Evolutionary conservation across 2,329 filamentous ascomycete genomes (phyloP).

Genomic region (Cladosporium sp.): DNA sequence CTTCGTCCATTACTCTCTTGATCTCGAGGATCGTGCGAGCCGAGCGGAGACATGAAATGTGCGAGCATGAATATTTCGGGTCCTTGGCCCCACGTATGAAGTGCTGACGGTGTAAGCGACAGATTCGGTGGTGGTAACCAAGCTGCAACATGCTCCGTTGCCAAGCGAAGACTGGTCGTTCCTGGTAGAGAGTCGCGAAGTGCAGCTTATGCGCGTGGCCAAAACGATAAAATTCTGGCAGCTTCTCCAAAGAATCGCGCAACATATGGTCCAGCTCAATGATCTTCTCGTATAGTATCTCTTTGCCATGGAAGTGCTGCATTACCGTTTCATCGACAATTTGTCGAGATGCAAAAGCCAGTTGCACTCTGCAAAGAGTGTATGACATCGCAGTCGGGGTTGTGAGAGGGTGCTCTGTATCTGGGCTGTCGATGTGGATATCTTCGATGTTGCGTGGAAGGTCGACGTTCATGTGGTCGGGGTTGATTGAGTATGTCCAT

Average conservation of each 20-base stretch:
- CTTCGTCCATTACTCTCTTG: conserved; percentile 16
- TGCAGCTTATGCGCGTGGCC: background rate
- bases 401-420: background rate
- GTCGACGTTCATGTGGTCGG: conserved; percentile 7
- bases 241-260: background rate
- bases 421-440: background rate
- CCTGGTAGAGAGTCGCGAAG: background rate
- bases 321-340: background rate
- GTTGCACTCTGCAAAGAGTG: background rate
- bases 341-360: background rate
- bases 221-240: conserved; percentile 14
- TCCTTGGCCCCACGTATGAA: conserved; percentile 7
- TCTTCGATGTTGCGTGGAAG: conserved; percentile 12
- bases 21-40: conserved; percentile 15
- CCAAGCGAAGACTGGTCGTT: background rate
- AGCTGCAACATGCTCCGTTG: conserved; percentile 1
- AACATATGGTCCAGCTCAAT: background rate
- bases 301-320: background rate
- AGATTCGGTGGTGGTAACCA: conserved; percentile 9
- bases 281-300: conserved; percentile 8
- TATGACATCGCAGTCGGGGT: conserved; percentile 11
- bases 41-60: conserved; percentile 9
- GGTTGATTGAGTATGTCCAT: conserved; percentile 12
- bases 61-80: conserved; percentile 12
- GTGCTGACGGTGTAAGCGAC: conserved; percentile 6